phyloP scores from a whole-genome alignment of 306 rosid species.

The Trifolium repens region DNA sequence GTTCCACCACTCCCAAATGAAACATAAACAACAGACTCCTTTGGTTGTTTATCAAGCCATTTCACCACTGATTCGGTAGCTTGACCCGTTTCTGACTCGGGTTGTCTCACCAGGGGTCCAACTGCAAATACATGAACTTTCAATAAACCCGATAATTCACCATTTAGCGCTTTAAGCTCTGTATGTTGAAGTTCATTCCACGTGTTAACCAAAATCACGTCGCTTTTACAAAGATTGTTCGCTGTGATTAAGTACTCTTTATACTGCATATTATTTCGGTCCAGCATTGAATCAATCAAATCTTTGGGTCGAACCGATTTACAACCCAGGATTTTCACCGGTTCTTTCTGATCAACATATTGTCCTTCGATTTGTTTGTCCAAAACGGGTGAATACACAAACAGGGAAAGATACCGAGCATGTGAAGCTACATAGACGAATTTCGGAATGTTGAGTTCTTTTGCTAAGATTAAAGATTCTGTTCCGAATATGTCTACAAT shows the following conservation, averaged over 20 bases:
- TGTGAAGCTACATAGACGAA: constrained; percentile 36
- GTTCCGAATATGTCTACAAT: constrained; percentile 48
- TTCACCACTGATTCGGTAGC: background rate
- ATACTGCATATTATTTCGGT: constrained; percentile 45
- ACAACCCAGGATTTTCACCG: constrained; percentile 50
- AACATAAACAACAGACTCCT: constrained; percentile 59
- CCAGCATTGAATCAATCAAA: constrained; percentile 44
- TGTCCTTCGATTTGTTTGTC: constrained; percentile 47
- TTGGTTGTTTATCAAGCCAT: constrained; percentile 63
- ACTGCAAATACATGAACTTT: constrained; percentile 47
- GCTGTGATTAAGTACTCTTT: background rate
- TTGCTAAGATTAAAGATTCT: constrained; percentile 36
- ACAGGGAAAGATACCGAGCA: constrained; percentile 41
- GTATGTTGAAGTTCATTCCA: constrained; percentile 37
- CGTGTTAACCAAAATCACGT: constrained; percentile 40
- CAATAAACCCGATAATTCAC: constrained; percentile 12
- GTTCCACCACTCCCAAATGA: constrained; percentile 77
- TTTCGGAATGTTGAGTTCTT: constrained; percentile 44
- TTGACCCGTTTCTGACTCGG: background rate
- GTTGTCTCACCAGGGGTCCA: constrained; percentile 56
- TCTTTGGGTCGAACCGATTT: constrained; percentile 45
- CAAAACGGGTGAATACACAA: constrained; percentile 6
- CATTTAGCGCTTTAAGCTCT: constrained; percentile 3
- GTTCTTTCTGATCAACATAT: constrained; percentile 44
- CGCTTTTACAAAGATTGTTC: background rate